Base-by-base conservation (phyloP, 192 early-diverging fungal genomes). In the Podila verticillata region DNA sequence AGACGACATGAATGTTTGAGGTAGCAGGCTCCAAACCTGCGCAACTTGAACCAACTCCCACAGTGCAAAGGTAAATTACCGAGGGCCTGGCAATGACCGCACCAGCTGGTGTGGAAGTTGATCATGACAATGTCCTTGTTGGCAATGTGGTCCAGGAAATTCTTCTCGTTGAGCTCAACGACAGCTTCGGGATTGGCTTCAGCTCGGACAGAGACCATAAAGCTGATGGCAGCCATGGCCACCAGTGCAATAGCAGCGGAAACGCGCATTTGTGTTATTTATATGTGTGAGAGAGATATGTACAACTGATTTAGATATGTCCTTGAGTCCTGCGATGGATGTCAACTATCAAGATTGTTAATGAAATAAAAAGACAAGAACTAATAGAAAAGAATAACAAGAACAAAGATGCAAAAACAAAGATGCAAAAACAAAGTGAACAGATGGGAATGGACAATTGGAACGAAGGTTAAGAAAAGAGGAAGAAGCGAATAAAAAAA, bases 61-160 rank as follows among this genome's bases (percentile, higher is more conserved):
- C 4, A 2, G 20, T 7, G 22, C 49, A 8, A n/a, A 4, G 20
- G 6, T 22, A 7, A 19, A 22, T 64, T 64, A 64, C 63, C 63
- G 28, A 92, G 84, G 72, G 54, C 84, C 83, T 92, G 90, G 87
- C 94, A 96, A 86, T 95, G 93, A 48, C 92, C 93, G 70, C 93
- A 96, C 95, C 91, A 92, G 3, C 92, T 93, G 15, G 95, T 94
- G 78, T 91, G 94, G 82, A 97, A 96, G 75, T 97, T 90, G 48
- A 97, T 91, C 44, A 95, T 84, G 17, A 90, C 93, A 70, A 90
- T 84, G 70, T 90, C 90, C 49, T 85, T 87, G 15, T 93, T 91
- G 66, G 95, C 93, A 47, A 95, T 85, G 15, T 89, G 83, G 64
- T 81, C 73, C 56, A 85, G 83, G 68, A 91, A 92, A 74, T 87